These are phyloP conservation scores for Rhynchospora tenuis DNA, from an alignment of 176 grass and related monocot genomes.

Conservation along the genomic window DNA sequence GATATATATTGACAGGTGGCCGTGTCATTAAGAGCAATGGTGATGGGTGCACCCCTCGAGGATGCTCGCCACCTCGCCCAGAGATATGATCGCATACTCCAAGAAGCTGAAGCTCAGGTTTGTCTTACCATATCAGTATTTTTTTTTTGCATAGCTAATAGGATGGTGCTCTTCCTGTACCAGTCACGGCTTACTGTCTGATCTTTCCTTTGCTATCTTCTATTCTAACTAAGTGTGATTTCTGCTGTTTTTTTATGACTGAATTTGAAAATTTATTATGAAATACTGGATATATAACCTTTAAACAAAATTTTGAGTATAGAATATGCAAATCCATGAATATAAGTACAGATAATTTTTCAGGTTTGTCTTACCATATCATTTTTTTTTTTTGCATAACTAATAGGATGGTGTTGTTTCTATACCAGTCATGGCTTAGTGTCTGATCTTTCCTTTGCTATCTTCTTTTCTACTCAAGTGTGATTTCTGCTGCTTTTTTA, in stretches of 20 bases:
- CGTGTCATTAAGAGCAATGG: conserved; percentile 89
- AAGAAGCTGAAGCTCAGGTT: conserved; percentile 98
- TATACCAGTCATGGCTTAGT: background rate
- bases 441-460: background rate
- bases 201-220: background rate
- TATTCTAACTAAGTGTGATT: background rate
- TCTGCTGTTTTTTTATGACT: background rate
- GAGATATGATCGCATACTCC: conserved; percentile 85
- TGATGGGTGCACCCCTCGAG: conserved; percentile 91
- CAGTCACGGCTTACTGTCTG: background rate
- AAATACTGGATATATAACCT: background rate
- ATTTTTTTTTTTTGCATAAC: background rate
- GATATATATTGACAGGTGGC: conserved; percentile 51
- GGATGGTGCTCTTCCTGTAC: background rate
- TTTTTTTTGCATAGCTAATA: background rate
- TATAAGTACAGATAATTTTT: background rate
- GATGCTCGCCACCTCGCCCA: conserved; percentile 96
- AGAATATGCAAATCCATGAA: background rate
- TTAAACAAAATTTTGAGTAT: background rate
- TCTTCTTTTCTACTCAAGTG: background rate
- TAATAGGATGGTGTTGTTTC: background rate
- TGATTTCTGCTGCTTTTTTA: background rate
- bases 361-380: conserved; percentile 30
- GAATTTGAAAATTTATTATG: background rate
- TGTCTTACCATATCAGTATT: conserved; percentile 23